phyloP scores from a whole-genome alignment of 2,329 filamentous ascomycete genomes.

The Hypoxylon sp. region DNA sequence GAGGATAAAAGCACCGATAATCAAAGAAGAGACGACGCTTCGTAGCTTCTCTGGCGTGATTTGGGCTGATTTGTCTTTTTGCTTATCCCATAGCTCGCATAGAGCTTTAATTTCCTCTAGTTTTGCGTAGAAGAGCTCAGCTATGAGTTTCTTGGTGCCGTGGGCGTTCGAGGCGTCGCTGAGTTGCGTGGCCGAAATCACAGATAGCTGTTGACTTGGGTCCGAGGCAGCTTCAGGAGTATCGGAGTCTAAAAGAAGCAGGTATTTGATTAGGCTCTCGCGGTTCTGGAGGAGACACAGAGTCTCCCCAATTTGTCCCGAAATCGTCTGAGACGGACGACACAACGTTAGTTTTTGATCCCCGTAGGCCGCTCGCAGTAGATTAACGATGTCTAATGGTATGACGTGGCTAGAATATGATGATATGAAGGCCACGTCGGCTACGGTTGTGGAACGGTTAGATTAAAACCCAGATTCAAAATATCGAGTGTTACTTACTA shows the following conservation, averaged over 20 bases:
- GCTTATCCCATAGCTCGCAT: constrained; percentile 64
- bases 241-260: constrained; percentile 66
- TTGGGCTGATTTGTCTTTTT: constrained; percentile 62
- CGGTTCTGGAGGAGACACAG: constrained; percentile 63
- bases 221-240: constrained; percentile 26
- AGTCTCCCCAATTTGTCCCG: constrained; percentile 64
- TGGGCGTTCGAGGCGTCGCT: constrained; percentile 58
- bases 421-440: constrained; percentile 77
- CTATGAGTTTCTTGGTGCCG: constrained; percentile 65
- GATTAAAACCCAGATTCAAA: constrained; percentile 5
- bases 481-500: constrained; percentile 65
- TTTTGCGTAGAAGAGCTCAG: constrained; percentile 70
- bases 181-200: constrained; percentile 43
- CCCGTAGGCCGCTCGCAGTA: constrained; percentile 80
- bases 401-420: constrained; percentile 75
- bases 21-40: constrained; percentile 65
- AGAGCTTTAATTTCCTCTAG: constrained; percentile 65
- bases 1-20: constrained; percentile 63
- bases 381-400: constrained; percentile 75
- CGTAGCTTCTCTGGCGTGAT: constrained; percentile 68
- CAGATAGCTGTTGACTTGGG: constrained; percentile 10
- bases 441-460: constrained; percentile 58
- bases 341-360: constrained; percentile 54
- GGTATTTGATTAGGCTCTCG: constrained; percentile 66
- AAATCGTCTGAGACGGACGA: constrained; percentile 58